phyloP scores from a whole-genome alignment of 768 basidiomycete species.

The Pleurotus tuber-regium region DNA sequence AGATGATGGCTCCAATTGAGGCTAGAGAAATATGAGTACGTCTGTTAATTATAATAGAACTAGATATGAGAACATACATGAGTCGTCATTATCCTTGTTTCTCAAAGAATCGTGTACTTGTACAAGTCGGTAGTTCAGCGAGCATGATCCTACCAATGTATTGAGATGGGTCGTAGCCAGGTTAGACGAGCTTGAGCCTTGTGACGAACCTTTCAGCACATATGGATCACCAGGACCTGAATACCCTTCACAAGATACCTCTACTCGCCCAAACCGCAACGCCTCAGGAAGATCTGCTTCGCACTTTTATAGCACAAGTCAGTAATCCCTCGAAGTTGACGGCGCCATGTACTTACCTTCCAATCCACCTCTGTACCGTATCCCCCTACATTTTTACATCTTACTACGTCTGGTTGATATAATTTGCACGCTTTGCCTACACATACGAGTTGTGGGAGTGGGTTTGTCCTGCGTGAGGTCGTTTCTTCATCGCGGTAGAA shows the following conservation, averaged over 20 bases:
- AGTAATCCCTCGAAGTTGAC: background rate
- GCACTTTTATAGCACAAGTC: constrained; percentile 49
- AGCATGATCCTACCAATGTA: constrained; percentile 68
- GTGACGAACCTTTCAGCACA: constrained; percentile 72
- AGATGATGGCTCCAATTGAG: constrained; percentile 43
- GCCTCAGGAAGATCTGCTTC: constrained; percentile 85
- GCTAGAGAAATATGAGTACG: constrained; percentile 29
- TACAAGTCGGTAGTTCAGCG: constrained; percentile 79
- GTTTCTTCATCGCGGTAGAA: constrained; percentile 76
- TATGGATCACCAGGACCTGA: constrained; percentile 75
- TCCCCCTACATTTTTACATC: constrained; percentile 80
- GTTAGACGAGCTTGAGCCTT: background rate
- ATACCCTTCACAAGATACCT: constrained; percentile 93
- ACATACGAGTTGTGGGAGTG: constrained; percentile 81
- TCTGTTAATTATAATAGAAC: constrained; percentile 23
- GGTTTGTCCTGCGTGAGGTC: constrained; percentile 55
- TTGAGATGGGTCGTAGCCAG: background rate
- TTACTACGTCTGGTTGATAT: constrained; percentile 82
- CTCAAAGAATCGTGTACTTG: constrained; percentile 55
- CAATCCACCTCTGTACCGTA: constrained; percentile 82
- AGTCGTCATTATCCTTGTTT: constrained; percentile 20
- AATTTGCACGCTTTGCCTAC: constrained; percentile 72
- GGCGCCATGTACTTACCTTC: constrained; percentile 56
- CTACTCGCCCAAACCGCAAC: constrained; percentile 80
- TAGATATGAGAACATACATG: constrained; percentile 24